phyloP scores from a whole-genome alignment of 139 green algal species.

The Bryopsis sp. region DNA sequence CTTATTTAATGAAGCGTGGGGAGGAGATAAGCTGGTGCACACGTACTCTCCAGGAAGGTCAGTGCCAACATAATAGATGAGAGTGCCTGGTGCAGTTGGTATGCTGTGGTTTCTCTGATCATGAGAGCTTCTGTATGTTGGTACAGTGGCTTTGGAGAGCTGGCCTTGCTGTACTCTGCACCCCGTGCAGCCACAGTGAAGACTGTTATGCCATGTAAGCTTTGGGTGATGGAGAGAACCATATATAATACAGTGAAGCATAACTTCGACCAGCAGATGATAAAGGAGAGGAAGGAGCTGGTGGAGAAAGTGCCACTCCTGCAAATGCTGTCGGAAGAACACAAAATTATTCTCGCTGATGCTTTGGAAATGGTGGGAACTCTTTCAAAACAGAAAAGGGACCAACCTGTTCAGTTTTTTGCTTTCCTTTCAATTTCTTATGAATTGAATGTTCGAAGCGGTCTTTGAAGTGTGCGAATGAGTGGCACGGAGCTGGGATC shows the following conservation, averaged over 20 bases:
- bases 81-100: not conserved
- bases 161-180: slow-evolving; percentile 83
- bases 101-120: too few relatives aligned
- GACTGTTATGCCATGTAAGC: slow-evolving; percentile 43
- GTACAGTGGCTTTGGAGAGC: slow-evolving; percentile 76
- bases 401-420: too few relatives aligned
- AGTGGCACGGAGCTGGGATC: too few relatives aligned
- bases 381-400: not conserved
- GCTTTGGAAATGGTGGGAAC: slow-evolving; percentile 51
- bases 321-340: slow-evolving; percentile 50
- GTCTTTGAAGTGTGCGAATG: too few relatives aligned
- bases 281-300: slow-evolving; percentile 37
- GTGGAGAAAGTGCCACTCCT: slow-evolving; percentile 64
- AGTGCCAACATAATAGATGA: not conserved
- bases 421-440: too few relatives aligned
- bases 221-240: slow-evolving; percentile 74
- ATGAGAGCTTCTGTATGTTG: not conserved
- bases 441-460: too few relatives aligned
- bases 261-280: slow-evolving; percentile 44
- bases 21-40: slow-evolving; percentile 27
- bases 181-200: slow-evolving; percentile 80
- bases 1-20: slow-evolving; percentile 20
- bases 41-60: slow-evolving; percentile 33
- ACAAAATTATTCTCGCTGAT: slow-evolving; percentile 64
- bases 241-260: slow-evolving; percentile 74